Evolutionary conservation across 805 yeast genomes (phyloP).

Genomic region (Yarrowia porcina): DNA sequence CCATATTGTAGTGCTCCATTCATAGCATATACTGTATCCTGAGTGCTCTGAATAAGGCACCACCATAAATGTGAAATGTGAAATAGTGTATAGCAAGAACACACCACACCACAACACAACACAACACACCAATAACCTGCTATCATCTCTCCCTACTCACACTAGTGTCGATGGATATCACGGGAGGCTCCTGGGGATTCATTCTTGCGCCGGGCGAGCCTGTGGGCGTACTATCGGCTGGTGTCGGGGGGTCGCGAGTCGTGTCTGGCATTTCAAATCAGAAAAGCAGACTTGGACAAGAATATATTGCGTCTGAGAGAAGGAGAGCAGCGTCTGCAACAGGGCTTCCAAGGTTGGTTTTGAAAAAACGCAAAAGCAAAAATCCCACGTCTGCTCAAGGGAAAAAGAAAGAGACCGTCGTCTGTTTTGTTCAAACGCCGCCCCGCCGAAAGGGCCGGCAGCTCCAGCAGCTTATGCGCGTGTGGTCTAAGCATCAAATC

Average conservation of each 20-base stretch:
- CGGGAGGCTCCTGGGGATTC: constrained; percentile 19
- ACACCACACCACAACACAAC: too few relatives aligned
- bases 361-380: background rate
- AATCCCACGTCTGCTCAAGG: too few relatives aligned
- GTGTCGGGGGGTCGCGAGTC: background rate
- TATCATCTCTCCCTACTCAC: constrained; percentile 16
- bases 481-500: background rate
- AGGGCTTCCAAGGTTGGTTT: background rate
- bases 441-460: constrained; percentile 5
- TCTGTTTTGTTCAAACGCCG: constrained; percentile 2
- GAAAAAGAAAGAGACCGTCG: too few relatives aligned
- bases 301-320: background rate
- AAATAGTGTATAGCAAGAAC: too few relatives aligned
- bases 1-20: too few relatives aligned
- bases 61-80: too few relatives aligned
- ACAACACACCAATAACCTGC: too few relatives aligned
- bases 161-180: constrained; percentile 24
- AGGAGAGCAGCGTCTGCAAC: background rate
- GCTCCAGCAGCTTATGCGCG: constrained; percentile 9
- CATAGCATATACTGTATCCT: too few relatives aligned
- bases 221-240: background rate
- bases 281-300: background rate
- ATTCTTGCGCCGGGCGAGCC: background rate
- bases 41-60: too few relatives aligned
- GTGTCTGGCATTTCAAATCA: constrained; percentile 7